Evolutionary conservation across 176 grass and related monocot genomes (phyloP).

Genomic region (Saccharum officinarum): DNA sequence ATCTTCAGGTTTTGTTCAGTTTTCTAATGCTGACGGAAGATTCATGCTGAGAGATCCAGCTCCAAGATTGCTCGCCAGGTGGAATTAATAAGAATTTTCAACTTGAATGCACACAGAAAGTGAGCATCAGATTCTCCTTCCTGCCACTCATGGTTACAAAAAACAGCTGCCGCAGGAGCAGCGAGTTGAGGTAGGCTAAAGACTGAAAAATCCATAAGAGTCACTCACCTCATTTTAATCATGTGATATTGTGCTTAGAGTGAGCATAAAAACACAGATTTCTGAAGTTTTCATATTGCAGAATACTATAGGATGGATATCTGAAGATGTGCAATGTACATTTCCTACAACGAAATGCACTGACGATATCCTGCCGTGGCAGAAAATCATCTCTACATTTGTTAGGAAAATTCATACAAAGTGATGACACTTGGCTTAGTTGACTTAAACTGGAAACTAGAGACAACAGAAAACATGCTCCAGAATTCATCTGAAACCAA

Average conservation of each 20-base stretch:
- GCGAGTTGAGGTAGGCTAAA: not conserved
- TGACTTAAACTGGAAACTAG: not conserved
- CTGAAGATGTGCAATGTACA: not conserved
- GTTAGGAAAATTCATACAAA: constrained; percentile 20
- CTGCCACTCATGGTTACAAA: not conserved
- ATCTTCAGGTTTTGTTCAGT: not conserved
- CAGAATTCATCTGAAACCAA: constrained; percentile 16
- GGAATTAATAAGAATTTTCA: not conserved
- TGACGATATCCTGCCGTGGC: not conserved
- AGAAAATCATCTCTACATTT: constrained; percentile 23
- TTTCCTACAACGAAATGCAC: constrained; percentile 8
- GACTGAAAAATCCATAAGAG: not conserved
- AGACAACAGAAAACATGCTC: constrained; percentile 9
- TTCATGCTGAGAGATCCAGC: not conserved
- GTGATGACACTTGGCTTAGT: not conserved
- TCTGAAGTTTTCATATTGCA: not conserved
- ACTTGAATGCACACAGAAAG: not conserved
- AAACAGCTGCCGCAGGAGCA: not conserved
- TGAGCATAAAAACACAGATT: not conserved
- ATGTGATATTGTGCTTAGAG: not conserved
- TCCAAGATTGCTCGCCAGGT: not conserved
- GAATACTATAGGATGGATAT: not conserved
- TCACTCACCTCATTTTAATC: not conserved
- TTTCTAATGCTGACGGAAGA: not conserved
- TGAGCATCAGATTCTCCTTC: not conserved